These are phyloP conservation scores for Saussurea involucrata DNA, from an alignment of 129 eudicot species.

Conservation along the genomic window DNA sequence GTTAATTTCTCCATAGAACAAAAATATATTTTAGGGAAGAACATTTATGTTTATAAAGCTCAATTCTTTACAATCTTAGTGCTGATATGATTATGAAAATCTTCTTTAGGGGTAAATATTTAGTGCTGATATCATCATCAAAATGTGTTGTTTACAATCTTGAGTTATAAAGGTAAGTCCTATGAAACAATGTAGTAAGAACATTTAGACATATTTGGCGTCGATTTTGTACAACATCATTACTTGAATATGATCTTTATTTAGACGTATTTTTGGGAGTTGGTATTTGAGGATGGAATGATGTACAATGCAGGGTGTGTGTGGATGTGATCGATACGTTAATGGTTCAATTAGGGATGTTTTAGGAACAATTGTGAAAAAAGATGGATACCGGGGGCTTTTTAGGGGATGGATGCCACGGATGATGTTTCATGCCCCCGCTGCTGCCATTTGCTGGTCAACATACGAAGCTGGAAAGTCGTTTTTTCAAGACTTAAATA, in stretches of 20 bases:
- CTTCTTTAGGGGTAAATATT: background rate
- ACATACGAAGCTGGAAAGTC: constrained; percentile 77
- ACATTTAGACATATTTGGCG: background rate
- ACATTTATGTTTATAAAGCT: background rate
- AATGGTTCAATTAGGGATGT: constrained; percentile 69
- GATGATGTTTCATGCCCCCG: constrained; percentile 93
- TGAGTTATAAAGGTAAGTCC: background rate
- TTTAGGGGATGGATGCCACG: constrained; percentile 89
- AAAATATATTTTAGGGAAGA: background rate
- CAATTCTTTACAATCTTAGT: background rate
- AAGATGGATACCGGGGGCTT: constrained; percentile 81
- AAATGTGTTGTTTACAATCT: background rate
- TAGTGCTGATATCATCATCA: background rate
- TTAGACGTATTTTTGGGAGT: background rate
- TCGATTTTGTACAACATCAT: background rate
- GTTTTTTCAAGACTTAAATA: constrained; percentile 57
- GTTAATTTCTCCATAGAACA: background rate
- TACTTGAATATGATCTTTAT: background rate
- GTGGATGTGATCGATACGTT: constrained; percentile 82
- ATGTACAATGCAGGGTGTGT: constrained; percentile 58
- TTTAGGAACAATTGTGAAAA: constrained; percentile 51
- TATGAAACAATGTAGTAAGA: background rate
- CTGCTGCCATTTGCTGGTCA: constrained; percentile 95
- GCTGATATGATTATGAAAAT: background rate
- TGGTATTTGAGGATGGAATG: background rate